Evolutionary conservation across 768 basidiomycete genomes (phyloP).

Genomic region (Collybia nuda): DNA sequence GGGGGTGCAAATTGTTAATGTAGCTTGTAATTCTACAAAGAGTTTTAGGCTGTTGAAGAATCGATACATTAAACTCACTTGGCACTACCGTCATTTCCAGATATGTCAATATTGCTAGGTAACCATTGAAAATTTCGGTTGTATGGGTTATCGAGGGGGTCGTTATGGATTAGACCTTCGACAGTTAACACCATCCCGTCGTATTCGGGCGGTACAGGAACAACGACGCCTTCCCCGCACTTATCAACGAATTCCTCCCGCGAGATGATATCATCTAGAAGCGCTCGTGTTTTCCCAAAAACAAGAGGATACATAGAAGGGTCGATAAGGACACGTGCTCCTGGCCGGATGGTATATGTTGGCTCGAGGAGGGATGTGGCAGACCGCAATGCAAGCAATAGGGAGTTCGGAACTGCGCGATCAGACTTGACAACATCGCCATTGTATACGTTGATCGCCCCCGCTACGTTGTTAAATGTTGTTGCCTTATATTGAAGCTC

Average conservation of each 20-base stretch:
- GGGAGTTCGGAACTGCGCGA: constrained; percentile 16
- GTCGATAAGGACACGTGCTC: constrained; percentile 40
- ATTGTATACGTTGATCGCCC: constrained; percentile 13
- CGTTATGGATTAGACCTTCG: background rate
- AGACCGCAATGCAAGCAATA: constrained; percentile 15
- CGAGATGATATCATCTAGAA: constrained; percentile 6
- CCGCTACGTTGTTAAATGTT: constrained; percentile 7
- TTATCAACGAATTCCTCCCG: constrained; percentile 13
- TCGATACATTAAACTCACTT: constrained; percentile 10
- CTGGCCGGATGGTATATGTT: constrained; percentile 40
- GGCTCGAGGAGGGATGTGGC: constrained; percentile 27
- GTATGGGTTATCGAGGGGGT: background rate
- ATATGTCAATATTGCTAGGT: constrained; percentile 29
- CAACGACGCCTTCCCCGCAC: constrained; percentile 13
- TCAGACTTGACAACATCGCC: constrained; percentile 27
- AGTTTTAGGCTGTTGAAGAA: background rate
- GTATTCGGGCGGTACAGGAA: constrained; percentile 6
- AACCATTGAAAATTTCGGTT: constrained; percentile 19
- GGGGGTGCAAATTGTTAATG: constrained; percentile 42
- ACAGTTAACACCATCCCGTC: background rate
- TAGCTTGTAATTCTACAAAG: constrained; percentile 31
- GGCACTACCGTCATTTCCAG: constrained; percentile 9
- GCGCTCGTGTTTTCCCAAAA: constrained; percentile 24
- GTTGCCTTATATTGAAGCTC: constrained; percentile 18
- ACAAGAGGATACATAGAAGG: constrained; percentile 37